Percentiles rank a stretch among this genome's conserved stretches.
phyloP scores from a whole-genome alignment of 306 rosid genomes.

The Casuarina cunninghamiana region DNA sequence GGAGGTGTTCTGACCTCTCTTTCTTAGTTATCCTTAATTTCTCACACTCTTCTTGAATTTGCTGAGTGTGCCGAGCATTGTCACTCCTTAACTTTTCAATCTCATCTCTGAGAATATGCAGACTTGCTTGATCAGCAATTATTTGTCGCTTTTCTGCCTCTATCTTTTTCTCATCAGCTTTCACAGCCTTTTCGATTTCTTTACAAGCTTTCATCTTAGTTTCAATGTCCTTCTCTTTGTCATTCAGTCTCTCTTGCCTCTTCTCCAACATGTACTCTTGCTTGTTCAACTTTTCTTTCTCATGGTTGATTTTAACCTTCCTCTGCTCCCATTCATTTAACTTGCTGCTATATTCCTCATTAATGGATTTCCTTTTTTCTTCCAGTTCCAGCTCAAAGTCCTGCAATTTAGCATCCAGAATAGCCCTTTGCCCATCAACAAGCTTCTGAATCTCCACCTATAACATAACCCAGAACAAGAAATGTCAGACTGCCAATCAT shows the following conservation, averaged over 20 bases:
- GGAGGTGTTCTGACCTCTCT: constrained; percentile 76
- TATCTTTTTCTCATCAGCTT: constrained; percentile 62
- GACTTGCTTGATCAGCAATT: constrained; percentile 51
- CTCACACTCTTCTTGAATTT: constrained; percentile 58
- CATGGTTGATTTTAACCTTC: constrained; percentile 69
- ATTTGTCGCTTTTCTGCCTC: constrained; percentile 62
- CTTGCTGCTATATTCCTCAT: constrained; percentile 53
- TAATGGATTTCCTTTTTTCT: constrained; percentile 45
- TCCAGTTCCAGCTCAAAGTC: constrained; percentile 72
- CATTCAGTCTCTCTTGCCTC: constrained; percentile 77
- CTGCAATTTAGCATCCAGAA: constrained; percentile 47
- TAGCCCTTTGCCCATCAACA: constrained; percentile 57
- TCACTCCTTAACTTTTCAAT: constrained; percentile 56
- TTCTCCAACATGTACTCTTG: constrained; percentile 64
- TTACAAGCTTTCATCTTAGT: constrained; percentile 45
- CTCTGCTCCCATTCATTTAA: constrained; percentile 49
- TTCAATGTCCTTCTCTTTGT: constrained; percentile 69
- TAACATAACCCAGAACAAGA: constrained; percentile 15
- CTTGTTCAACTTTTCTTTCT: constrained; percentile 64
- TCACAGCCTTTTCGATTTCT: constrained; percentile 63
- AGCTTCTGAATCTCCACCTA: constrained; percentile 74
- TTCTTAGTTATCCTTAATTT: constrained; percentile 51
- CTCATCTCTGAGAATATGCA: constrained; percentile 55
- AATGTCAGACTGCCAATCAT: constrained; percentile 30
- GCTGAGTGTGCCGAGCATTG: constrained; percentile 56